phyloP scores from a whole-genome alignment of 805 yeast genomes.

The Clavispora phyllophila region DNA sequence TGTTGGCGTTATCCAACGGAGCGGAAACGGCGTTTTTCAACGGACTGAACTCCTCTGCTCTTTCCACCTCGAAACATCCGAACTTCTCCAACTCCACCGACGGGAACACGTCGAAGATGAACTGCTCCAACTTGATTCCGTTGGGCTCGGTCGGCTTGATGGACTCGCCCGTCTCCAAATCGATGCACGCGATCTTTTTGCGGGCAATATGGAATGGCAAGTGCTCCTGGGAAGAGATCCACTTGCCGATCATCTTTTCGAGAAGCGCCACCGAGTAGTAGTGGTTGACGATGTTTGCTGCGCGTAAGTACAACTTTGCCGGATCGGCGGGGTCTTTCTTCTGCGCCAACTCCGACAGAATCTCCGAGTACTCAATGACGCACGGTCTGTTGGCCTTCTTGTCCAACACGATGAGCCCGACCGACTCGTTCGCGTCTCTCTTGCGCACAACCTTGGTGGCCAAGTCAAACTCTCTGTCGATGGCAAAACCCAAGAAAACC shows the following conservation, averaged over 20 bases:
- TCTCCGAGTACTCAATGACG: constrained; percentile 94
- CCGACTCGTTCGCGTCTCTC: constrained; percentile 79
- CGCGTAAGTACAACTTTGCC: constrained; percentile 63
- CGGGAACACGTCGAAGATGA: constrained; percentile 93
- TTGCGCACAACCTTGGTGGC: constrained; percentile 96
- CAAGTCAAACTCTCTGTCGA: constrained; percentile 57
- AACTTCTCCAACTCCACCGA: constrained; percentile 64
- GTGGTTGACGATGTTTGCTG: constrained; percentile 97
- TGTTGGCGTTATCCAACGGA: constrained; percentile 77
- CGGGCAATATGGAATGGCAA: constrained; percentile 94
- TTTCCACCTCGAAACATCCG: constrained; percentile 88
- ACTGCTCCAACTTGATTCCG: constrained; percentile 93
- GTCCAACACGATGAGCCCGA: constrained; percentile 83
- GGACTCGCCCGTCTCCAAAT: constrained; percentile 40
- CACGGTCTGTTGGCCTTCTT: constrained; percentile 58
- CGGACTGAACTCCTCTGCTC: constrained; percentile 86
- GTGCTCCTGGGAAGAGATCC: constrained; percentile 61
- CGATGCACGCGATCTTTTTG: constrained; percentile 72
- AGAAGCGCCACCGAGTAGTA: constrained; percentile 83
- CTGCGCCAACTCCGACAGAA: constrained; percentile 66
- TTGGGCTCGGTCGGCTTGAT: constrained; percentile 71
- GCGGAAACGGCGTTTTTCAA: constrained; percentile 86
- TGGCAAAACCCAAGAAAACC: constrained; percentile 78
- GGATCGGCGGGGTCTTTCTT: constrained; percentile 52
- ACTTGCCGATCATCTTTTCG: constrained; percentile 50